Conservation (phyloP, 306 rosid species). For the Lathyrus aphaca region DNA sequence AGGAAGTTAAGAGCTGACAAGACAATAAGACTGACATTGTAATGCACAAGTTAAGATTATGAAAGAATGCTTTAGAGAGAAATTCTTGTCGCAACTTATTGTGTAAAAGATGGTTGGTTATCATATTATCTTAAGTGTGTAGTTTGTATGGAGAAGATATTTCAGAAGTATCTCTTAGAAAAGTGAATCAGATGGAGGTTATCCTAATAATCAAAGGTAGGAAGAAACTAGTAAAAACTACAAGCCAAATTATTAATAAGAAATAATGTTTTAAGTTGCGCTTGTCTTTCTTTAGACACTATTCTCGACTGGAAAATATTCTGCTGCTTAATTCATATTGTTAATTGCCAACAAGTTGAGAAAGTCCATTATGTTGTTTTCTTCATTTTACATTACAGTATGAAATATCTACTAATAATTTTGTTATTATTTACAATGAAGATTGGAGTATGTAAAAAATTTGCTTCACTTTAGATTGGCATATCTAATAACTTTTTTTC, state of each 20-base stretch:
- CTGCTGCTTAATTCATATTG: not conserved
- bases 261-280: not conserved
- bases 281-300: not conserved
- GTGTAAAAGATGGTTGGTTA: not conserved
- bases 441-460: not conserved
- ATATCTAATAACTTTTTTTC: not conserved
- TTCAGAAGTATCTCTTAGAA: no score
- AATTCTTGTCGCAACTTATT: not conserved
- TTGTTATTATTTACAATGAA: not conserved
- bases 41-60: not conserved
- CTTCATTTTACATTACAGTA: slow-evolving; percentile 6
- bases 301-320: not conserved
- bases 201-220: not conserved
- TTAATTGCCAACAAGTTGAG: not conserved
- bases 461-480: not conserved
- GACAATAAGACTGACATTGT: not conserved
- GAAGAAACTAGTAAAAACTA: not conserved
- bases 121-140: not conserved
- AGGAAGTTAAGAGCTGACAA: not conserved
- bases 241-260: not conserved
- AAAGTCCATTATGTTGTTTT: not conserved
- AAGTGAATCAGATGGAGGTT: not conserved
- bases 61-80: not conserved
- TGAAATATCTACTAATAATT: not conserved
- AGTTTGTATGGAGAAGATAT: not conserved